Evolutionary conservation across 306 rosid species (phyloP), one percentile per base, ranked within the genome.

Genomic region (Psophocarpus tetragonolobus): DNA sequence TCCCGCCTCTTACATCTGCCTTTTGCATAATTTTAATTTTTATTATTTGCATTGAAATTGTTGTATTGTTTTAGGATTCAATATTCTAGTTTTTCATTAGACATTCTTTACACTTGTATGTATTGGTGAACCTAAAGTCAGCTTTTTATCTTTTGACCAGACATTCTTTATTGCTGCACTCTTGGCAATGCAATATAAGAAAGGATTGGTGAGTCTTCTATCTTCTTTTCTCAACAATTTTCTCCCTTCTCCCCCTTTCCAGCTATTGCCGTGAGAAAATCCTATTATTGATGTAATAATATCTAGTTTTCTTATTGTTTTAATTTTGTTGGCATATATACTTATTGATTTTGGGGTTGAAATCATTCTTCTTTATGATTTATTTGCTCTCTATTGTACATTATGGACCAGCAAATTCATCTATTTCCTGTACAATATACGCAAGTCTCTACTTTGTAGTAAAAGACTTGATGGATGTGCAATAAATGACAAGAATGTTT

Each of bases 121-220:
- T 80, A 36, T 77, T 70, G 26, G 8, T 23, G 74, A 18, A 73
- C 44, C 81, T 81, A 48, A 84, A 77, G 57, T 64, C 62, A 4
- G 51, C 30, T 51, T 62, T 83, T 60, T 66, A 75, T 88, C 81
- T 72, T 38, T 81, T 82, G 84, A 58, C 69, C 89, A 95, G 99
- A 95, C 99, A 79, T 95, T 95, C 87, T 95, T 95, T 83, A 95
- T 95, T 84, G 99, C 99, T 63, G 97, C 97, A 79, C 97, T 95
- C 63, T 83, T 95, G 91, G 97, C 97, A 53, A 95, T 95, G 99
- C 99, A 95, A 86, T 95, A 92, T 68, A 48, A 90, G 66, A 95
- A 95, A 78, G 97, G 87, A 84, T 74, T 92, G 97, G 99, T 95
- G 89, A 53, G 88, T 76, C 69, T 74, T 68, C 62, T 6, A 3